These are phyloP conservation scores for Garcia nutans DNA, from an alignment of 345 rosid genomes.

Conservation along the genomic window DNA sequence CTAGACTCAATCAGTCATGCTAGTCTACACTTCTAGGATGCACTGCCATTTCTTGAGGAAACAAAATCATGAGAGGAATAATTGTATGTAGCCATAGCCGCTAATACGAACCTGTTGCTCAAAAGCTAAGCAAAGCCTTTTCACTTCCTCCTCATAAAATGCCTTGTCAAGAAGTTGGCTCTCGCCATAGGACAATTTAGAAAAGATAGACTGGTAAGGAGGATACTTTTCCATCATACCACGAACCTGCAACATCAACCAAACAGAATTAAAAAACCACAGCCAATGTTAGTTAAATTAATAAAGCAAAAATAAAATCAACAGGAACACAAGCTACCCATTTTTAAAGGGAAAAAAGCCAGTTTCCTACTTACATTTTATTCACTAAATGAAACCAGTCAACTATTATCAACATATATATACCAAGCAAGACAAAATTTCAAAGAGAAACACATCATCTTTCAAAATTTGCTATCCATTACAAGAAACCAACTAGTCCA, in stretches of 20 bases:
- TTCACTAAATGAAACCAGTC: not conserved
- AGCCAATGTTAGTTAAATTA: not conserved
- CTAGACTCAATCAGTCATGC: not conserved
- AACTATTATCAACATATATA: not conserved
- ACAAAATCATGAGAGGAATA: not conserved
- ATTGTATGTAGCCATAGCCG: not conserved
- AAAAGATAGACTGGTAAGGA: constrained; percentile 84
- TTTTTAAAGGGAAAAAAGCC: not conserved
- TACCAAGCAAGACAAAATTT: not conserved
- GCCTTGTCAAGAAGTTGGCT: constrained; percentile 99
- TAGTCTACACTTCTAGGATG: not conserved
- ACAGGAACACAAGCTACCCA: not conserved
- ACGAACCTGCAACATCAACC: constrained; percentile 63
- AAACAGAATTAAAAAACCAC: constrained; percentile 8
- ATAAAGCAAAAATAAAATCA: not conserved
- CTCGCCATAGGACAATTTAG: constrained; percentile 88
- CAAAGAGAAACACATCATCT: not conserved
- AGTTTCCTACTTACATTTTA: not conserved
- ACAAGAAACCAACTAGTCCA: constrained; percentile 3
- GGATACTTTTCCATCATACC: constrained; percentile 90
- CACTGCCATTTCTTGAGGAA: not conserved
- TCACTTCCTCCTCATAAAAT: constrained; percentile 96
- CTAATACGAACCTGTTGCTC: constrained; percentile 84
- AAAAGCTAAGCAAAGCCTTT: constrained; percentile 94
- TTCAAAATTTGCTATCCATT: not conserved